Evolutionary conservation across 1,284 basidiomycete genomes (phyloP).

Genomic region (Trametes pubescens): DNA sequence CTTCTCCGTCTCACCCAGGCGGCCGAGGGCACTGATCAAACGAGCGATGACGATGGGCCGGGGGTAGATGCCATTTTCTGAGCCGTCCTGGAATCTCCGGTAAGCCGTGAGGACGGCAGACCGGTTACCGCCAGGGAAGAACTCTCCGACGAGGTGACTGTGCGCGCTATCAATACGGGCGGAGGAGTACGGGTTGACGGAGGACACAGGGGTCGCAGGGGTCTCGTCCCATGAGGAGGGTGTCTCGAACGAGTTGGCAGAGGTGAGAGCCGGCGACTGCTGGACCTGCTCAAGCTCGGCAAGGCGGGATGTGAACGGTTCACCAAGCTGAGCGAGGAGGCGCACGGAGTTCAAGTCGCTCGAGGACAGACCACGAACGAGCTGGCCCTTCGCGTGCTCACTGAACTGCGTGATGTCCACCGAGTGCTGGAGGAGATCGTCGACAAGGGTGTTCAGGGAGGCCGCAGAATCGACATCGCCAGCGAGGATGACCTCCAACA

Average conservation of each 20-base stretch:
- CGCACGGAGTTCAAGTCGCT: slow-evolving; percentile 29
- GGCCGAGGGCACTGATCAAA: slow-evolving; percentile 76
- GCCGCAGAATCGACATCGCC: slow-evolving; percentile 27
- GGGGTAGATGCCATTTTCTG: slow-evolving; percentile 55
- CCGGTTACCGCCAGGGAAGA: slow-evolving; percentile 41
- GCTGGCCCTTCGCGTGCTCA: slow-evolving; percentile 28
- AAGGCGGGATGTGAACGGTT: slow-evolving; percentile 28
- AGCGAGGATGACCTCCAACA: slow-evolving; percentile 38
- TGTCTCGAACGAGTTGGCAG: slow-evolving; percentile 24
- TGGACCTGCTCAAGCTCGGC: slow-evolving; percentile 25
- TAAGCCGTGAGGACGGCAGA: slow-evolving; percentile 45
- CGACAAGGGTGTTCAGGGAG: slow-evolving; percentile 30
- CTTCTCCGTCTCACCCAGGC: slow-evolving; percentile 65
- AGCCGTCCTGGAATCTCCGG: slow-evolving; percentile 48
- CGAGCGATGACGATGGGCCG: slow-evolving; percentile 62
- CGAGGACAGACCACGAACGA: slow-evolving; percentile 27
- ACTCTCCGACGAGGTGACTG: slow-evolving; percentile 53
- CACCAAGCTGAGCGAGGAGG: slow-evolving; percentile 30
- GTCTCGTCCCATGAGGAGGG: slow-evolving; percentile 24
- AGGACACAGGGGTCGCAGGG: slow-evolving; percentile 23
- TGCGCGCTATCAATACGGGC: slow-evolving; percentile 42
- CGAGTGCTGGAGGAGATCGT: slow-evolving; percentile 31
- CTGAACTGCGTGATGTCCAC: slow-evolving; percentile 31
- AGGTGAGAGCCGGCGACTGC: slow-evolving; percentile 20
- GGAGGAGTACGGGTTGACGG: slow-evolving; percentile 15